Conservation (phyloP, 345 rosid species). For the Arabis hirsuta region DNA sequence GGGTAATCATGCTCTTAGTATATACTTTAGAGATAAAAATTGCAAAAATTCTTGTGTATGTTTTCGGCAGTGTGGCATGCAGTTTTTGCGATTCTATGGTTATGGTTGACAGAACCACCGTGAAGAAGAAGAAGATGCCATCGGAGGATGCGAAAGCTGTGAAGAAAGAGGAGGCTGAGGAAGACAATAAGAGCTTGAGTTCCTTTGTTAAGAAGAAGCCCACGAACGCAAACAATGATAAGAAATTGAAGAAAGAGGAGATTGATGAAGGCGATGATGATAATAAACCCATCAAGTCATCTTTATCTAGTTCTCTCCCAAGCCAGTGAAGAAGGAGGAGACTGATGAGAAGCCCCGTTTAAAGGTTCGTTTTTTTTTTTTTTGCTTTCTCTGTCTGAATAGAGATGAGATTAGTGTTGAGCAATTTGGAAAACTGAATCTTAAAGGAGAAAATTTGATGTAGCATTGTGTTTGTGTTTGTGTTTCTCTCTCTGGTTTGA, state of each 20-base stretch:
- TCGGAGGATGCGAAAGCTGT: conserved; percentile 56
- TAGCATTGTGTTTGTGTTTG: no score
- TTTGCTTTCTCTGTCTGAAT: conserved; percentile 32
- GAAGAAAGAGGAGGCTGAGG: conserved; percentile 47
- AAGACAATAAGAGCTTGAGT: conserved; percentile 57
- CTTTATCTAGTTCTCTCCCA: conserved; percentile 46
- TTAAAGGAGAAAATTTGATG: no score
- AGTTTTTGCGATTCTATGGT: conserved; percentile 88
- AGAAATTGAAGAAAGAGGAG: conserved; percentile 57
- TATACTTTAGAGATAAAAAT: background rate
- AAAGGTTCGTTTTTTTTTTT: conserved; percentile 47
- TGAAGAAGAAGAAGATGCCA: conserved; percentile 58
- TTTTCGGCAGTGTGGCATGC: conserved; percentile 78
- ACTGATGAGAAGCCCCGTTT: conserved; percentile 54
- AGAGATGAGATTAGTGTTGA: background rate
- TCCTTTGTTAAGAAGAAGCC: conserved; percentile 59
- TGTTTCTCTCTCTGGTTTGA: no score
- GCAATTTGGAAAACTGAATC: no score
- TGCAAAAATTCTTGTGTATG: conserved; percentile 2
- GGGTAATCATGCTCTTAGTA: no score
- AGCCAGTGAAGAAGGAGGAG: conserved; percentile 48
- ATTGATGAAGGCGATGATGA: conserved; percentile 42
- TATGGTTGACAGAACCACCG: conserved; percentile 81
- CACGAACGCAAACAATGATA: conserved; percentile 43
- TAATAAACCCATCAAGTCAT: conserved; percentile 33